These are phyloP conservation scores for Detonula confervacea DNA, from an alignment of 352 stramenopile genomes.

Conservation along the genomic window DNA sequence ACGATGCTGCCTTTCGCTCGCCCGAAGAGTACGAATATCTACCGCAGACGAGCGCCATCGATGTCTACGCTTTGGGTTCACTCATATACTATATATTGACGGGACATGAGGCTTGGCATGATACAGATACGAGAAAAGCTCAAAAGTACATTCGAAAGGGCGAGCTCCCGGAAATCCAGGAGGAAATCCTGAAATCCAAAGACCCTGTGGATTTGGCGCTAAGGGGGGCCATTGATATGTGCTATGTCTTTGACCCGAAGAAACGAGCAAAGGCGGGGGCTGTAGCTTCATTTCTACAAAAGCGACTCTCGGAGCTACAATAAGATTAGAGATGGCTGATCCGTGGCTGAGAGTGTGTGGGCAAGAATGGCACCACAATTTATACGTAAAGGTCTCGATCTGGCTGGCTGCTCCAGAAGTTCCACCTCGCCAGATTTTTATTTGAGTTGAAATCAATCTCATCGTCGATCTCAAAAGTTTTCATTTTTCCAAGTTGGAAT, in stretches of 20 bases:
- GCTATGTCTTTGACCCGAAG: slow-evolving; percentile 48
- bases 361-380: neutral
- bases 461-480: no score
- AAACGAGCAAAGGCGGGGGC: slow-evolving; percentile 42
- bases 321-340: neutral
- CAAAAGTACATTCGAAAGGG: slow-evolving; percentile 41
- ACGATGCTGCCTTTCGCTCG: slow-evolving; percentile 49
- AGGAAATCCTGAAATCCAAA: slow-evolving; percentile 38
- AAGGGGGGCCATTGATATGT: slow-evolving; percentile 48
- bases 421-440: no score
- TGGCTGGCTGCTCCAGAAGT: no score
- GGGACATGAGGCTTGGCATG: slow-evolving; percentile 39
- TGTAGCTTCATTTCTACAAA: slow-evolving; percentile 32
- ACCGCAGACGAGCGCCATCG: slow-evolving; percentile 54
- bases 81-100: slow-evolving; percentile 62
- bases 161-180: slow-evolving; percentile 37
- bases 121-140: slow-evolving; percentile 32
- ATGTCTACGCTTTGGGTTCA: slow-evolving; percentile 65
- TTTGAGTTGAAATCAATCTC: no score
- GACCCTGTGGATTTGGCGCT: slow-evolving; percentile 47
- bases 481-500: no score
- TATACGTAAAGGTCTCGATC: no score
- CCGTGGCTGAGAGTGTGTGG: no score
- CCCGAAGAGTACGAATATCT: slow-evolving; percentile 63
- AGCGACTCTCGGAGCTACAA: slow-evolving; percentile 4